Percentiles rank a stretch among this genome's conserved stretches.
These are phyloP conservation scores for Fusarium irregulare DNA, from an alignment of 2,329 filamentous ascomycete species.

Conservation along the genomic window DNA sequence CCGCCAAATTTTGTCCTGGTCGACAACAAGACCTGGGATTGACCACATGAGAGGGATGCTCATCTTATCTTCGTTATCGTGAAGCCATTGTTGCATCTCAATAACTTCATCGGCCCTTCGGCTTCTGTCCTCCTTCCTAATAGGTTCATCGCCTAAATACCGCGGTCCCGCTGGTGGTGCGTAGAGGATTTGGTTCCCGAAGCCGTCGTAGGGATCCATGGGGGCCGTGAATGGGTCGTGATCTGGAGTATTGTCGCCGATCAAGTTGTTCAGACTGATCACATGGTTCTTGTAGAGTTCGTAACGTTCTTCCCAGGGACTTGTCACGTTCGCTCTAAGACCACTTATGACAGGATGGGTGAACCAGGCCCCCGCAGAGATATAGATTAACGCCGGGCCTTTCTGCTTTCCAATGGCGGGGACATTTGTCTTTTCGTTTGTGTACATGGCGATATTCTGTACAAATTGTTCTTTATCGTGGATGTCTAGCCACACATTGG, in stretches of 20 bases:
- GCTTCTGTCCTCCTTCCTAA: not conserved
- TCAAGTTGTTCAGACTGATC: not conserved
- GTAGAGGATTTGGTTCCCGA: constrained; percentile 45
- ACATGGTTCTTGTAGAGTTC: not conserved
- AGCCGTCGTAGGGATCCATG: constrained; percentile 41
- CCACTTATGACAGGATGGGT: not conserved
- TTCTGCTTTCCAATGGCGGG: not conserved
- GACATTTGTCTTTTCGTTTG: not conserved
- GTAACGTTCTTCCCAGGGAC: not conserved
- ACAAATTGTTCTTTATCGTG: not conserved
- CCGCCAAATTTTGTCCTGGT: constrained; percentile 8
- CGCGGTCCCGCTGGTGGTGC: constrained; percentile 37
- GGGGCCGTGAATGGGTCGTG: not conserved
- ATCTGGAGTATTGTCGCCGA: not conserved
- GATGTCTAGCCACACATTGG: not conserved
- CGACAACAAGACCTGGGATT: constrained; percentile 3
- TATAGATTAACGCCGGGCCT: not conserved
- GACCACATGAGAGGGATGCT: constrained; percentile 34
- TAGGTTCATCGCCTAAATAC: constrained; percentile 20
- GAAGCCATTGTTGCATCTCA: not conserved
- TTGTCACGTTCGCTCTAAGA: not conserved
- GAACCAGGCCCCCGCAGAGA: not conserved
- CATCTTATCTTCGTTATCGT: not conserved
- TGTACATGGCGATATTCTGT: not conserved
- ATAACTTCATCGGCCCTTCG: constrained; percentile 6